phyloP scores from a whole-genome alignment of 495 filamentous ascomycete species.

The Hypoxylon trugodes region DNA sequence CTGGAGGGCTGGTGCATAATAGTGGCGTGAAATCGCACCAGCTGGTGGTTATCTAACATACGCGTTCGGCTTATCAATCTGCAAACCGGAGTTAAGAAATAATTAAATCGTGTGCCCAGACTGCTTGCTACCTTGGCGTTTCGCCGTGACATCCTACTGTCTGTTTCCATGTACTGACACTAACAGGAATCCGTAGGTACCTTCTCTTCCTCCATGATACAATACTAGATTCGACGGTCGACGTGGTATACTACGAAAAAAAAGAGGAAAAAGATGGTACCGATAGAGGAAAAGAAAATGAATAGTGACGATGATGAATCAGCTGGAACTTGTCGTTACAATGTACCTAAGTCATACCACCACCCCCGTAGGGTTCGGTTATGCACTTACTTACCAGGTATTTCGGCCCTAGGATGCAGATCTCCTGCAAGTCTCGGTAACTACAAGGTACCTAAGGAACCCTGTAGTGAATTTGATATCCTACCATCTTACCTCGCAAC shows the following conservation, averaged over 20 bases:
- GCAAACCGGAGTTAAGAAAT: constrained; percentile 27
- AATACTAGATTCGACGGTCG: too few species aligned
- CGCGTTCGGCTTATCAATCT: constrained; percentile 27
- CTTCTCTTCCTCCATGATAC: too few species aligned
- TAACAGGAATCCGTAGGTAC: too few species aligned
- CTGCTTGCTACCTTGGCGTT: constrained; percentile 1
- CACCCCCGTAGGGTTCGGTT: constrained; percentile 22
- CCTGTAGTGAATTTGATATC: constrained; percentile 40
- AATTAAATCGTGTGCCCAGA: background rate
- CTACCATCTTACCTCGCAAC: constrained; percentile 30
- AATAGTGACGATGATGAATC: too few species aligned
- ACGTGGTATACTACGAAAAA: too few species aligned
- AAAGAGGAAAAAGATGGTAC: too few species aligned
- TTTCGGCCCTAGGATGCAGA: constrained; percentile 39
- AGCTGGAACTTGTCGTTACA: too few species aligned
- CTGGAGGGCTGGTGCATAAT: constrained; percentile 32
- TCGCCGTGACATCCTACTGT: too few species aligned
- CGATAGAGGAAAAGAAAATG: too few species aligned
- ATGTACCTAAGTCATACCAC: too few species aligned
- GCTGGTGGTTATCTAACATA: constrained; percentile 10
- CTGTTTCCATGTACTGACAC: too few species aligned
- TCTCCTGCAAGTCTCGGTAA: constrained; percentile 43
- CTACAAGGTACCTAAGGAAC: too few species aligned
- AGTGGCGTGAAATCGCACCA: constrained; percentile 16
- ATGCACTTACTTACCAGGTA: background rate